Evolutionary conservation across 2,329 filamentous ascomycete genomes (phyloP).

Genomic region (Verticillium albo-atrum): DNA sequence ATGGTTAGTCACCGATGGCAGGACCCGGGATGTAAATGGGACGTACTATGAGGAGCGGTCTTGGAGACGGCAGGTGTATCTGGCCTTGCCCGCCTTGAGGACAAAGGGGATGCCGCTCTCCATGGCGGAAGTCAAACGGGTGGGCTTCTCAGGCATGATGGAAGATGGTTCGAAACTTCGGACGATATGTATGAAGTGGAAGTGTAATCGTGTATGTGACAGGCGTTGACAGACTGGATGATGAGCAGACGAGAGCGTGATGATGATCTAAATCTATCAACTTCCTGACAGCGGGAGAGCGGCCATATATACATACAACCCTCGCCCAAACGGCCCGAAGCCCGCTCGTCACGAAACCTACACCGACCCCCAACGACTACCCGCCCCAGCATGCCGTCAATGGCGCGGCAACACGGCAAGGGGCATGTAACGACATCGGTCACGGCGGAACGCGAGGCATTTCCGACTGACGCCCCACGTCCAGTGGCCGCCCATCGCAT

Average conservation of each 20-base stretch:
- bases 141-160: slow-evolving; percentile 1
- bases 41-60: slow-evolving; percentile 41
- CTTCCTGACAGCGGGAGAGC: not conserved
- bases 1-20: not conserved
- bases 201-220: not conserved
- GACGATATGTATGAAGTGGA: not conserved
- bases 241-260: not conserved
- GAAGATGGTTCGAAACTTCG: not conserved
- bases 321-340: not conserved
- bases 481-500: not conserved
- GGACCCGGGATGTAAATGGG: not conserved
- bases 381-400: not conserved
- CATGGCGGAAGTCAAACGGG: not conserved
- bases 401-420: not conserved
- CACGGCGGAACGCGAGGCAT: not conserved
- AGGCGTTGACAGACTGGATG: not conserved
- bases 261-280: not conserved
- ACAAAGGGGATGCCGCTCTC: slow-evolving; percentile 37
- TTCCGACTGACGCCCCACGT: not conserved
- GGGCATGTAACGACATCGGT: not conserved
- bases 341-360: not conserved
- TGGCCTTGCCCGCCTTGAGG: slow-evolving; percentile 35
- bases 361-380: not conserved
- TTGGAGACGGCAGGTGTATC: slow-evolving; percentile 36
- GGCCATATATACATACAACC: not conserved